Conservation (phyloP, 2,329 filamentous ascomycete species). For the Sarocladium strictum region DNA sequence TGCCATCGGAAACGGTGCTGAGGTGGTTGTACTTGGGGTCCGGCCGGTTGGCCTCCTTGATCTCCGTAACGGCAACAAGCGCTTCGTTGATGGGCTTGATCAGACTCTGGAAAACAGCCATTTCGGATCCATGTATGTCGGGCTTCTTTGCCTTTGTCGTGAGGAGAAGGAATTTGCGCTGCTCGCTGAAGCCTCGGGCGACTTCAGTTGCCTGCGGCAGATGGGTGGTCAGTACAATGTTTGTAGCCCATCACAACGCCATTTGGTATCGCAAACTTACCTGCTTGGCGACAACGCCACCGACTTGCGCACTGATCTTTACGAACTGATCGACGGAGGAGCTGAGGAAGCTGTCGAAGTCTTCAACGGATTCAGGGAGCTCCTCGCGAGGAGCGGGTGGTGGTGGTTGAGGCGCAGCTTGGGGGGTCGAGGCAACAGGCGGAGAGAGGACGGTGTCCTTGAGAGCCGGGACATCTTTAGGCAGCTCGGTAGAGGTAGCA, state of each 20-base stretch:
- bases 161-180: constrained; percentile 83
- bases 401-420: constrained; percentile 19
- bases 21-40: constrained; percentile 75
- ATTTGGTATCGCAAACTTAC: constrained; percentile 38
- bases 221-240: neutral
- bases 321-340: constrained; percentile 72
- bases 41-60: constrained; percentile 75
- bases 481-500: constrained; percentile 65
- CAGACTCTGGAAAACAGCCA: constrained; percentile 65
- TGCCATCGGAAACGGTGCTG: constrained; percentile 82
- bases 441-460: constrained; percentile 30
- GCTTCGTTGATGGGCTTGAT: constrained; percentile 82
- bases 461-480: constrained; percentile 42
- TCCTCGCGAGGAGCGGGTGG: constrained; percentile 38
- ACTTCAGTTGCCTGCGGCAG: constrained; percentile 43
- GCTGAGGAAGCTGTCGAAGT: constrained; percentile 76
- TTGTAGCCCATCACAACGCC: no score
- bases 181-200: constrained; percentile 66
- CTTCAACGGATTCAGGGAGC: constrained; percentile 73
- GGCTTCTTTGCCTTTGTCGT: constrained; percentile 91
- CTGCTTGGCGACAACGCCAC: constrained; percentile 74
- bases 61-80: constrained; percentile 70
- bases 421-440: constrained; percentile 24
- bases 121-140: constrained; percentile 54
- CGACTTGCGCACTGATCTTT: constrained; percentile 69